A percentile compares a stretch with the other conserved stretches of the same genome.
Conservation (phyloP, 345 rosid species). For the Syzygium aqueum region DNA sequence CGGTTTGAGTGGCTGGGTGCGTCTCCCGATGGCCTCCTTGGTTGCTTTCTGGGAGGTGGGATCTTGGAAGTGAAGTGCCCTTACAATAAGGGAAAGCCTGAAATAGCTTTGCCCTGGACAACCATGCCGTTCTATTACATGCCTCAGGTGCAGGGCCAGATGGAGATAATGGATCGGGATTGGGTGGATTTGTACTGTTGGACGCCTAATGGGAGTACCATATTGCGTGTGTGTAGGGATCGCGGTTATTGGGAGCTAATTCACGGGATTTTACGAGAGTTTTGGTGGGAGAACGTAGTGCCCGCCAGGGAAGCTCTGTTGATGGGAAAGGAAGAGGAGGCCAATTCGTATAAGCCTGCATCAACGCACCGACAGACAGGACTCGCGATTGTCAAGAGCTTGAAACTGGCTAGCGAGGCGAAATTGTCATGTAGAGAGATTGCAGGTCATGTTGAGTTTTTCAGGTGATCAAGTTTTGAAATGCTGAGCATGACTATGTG, state of each 20-base stretch:
- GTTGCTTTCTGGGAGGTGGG: constrained; percentile 50
- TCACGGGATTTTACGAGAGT: constrained; percentile 53
- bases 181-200: constrained; percentile 92
- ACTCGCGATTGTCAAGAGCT: constrained; percentile 56
- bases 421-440: constrained; percentile 71
- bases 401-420: constrained; percentile 47
- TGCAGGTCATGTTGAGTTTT: constrained; percentile 80
- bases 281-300: constrained; percentile 86
- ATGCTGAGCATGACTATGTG: neutral
- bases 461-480: constrained; percentile 18
- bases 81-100: constrained; percentile 86
- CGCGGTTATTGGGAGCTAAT: constrained; percentile 67
- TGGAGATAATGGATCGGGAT: constrained; percentile 87
- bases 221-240: constrained; percentile 59
- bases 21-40: constrained; percentile 87
- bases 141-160: constrained; percentile 96
- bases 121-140: constrained; percentile 78
- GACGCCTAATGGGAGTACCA: constrained; percentile 85
- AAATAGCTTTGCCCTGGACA: constrained; percentile 72
- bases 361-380: constrained; percentile 63
- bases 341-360: constrained; percentile 41
- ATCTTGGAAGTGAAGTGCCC: constrained; percentile 93
- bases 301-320: constrained; percentile 72
- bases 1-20: constrained; percentile 77
- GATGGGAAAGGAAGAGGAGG: constrained; percentile 45